Conservation (phyloP, 164 flowering plant species). For the Echeveria elegans region DNA sequence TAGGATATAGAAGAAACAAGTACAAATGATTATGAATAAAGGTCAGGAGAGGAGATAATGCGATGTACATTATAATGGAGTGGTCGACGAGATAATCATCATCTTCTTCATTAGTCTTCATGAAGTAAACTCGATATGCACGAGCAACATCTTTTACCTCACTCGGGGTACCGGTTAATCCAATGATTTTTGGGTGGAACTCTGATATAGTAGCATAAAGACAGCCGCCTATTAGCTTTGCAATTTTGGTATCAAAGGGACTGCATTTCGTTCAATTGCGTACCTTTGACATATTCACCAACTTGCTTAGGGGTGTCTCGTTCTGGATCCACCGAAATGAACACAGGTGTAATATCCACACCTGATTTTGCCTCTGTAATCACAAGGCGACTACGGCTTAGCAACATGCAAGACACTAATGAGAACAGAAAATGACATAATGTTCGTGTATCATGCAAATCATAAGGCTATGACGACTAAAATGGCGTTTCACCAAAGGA, state of each 20-base stretch:
- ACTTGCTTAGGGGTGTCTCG: constrained; percentile 95
- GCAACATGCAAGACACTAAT: not conserved
- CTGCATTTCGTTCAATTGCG: not conserved
- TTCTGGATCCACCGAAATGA: constrained; percentile 97
- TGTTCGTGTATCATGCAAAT: not conserved
- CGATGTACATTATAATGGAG: constrained; percentile 79
- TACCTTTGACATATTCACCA: constrained; percentile 82
- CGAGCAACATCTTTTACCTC: constrained; percentile 75
- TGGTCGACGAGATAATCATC: constrained; percentile 96
- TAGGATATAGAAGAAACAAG: not conserved
- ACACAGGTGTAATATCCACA: constrained; percentile 69
- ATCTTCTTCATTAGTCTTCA: constrained; percentile 90
- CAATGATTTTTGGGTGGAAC: constrained; percentile 81
- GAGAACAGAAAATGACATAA: not conserved
- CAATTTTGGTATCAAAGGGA: not conserved
- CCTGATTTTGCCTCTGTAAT: constrained; percentile 57
- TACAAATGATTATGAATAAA: not conserved
- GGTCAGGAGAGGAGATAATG: not conserved
- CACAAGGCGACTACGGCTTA: not conserved
- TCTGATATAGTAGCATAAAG: constrained; percentile 30
- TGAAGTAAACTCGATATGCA: constrained; percentile 86
- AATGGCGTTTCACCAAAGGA: not conserved
- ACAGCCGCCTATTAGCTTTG: not conserved
- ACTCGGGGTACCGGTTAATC: constrained; percentile 69
- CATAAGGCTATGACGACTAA: too few relatives aligned